A percentile compares a stretch with the other conserved stretches of the same genome.
These are phyloP conservation scores for Pisolithus microcarpus DNA, from an alignment of 768 basidiomycete species.

Conservation along the genomic window DNA sequence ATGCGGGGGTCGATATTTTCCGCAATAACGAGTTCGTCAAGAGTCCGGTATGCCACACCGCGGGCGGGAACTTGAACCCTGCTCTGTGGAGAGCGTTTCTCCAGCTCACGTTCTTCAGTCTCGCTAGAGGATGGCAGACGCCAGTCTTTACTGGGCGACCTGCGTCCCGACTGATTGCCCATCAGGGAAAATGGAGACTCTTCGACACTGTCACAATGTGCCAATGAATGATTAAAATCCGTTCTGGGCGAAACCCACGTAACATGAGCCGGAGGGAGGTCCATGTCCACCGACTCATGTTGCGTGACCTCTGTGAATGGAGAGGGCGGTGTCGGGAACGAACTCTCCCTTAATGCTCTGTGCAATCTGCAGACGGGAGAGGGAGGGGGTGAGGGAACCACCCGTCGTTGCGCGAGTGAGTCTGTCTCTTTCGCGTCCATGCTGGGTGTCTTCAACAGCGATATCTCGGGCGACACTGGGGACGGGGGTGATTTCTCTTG, in stretches of 20 bases:
- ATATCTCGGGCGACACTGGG: slow-evolving; percentile 10
- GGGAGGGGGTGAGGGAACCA: not conserved
- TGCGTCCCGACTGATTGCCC: not conserved
- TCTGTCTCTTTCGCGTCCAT: not conserved
- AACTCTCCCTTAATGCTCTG: slow-evolving; percentile 6
- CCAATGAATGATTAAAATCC: slow-evolving; percentile 12
- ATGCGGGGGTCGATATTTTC: slow-evolving; percentile 18
- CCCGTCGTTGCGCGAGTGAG: not conserved
- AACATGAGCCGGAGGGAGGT: slow-evolving; percentile 4
- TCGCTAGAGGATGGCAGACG: slow-evolving; percentile 1
- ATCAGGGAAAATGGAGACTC: not conserved
- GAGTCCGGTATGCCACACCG: slow-evolving; percentile 17
- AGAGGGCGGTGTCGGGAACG: slow-evolving; percentile 12
- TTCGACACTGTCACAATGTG: slow-evolving; percentile 5
- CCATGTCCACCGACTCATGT: slow-evolving; percentile 14
- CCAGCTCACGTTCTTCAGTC: slow-evolving; percentile 9
- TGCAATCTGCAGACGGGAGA: slow-evolving; percentile 7
- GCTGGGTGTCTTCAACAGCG: slow-evolving; percentile 13
- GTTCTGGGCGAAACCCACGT: slow-evolving; percentile 10
- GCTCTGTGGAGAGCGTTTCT: not conserved
- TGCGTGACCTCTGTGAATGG: slow-evolving; percentile 18
- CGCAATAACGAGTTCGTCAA: slow-evolving; percentile 12
- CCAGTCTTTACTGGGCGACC: slow-evolving; percentile 6
- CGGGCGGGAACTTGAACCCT: not conserved
- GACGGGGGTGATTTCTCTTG: slow-evolving; percentile 9